Evolutionary conservation across 441 rosid species (phyloP).

Genomic region (Populus trichocarpa): DNA sequence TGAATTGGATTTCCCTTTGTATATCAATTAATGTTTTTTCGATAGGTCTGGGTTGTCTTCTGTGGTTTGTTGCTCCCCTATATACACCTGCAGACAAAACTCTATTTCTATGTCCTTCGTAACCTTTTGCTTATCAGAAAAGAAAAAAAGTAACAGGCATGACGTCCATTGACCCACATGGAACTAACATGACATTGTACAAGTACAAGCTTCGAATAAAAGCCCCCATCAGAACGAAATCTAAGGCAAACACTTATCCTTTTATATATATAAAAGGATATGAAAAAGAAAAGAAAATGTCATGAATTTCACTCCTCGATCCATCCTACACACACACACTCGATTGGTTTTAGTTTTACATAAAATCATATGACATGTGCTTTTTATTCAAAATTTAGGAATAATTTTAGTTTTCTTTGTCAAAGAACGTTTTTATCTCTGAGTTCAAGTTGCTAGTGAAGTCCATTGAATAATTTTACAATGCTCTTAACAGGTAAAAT

Average conservation of each 20-base stretch:
- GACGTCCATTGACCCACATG: slow-evolving; percentile 12
- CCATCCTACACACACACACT: not conserved
- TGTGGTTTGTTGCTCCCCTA: not conserved
- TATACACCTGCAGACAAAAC: not conserved
- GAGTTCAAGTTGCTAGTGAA: not conserved
- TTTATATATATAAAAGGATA: too few species aligned
- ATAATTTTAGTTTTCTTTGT: too few species aligned
- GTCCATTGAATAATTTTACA: not conserved
- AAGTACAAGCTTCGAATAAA: not conserved
- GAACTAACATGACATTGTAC: not conserved
- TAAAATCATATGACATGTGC: too few species aligned
- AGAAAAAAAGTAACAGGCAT: not conserved
- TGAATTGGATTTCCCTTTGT: not conserved
- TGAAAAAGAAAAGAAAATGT: too few species aligned
- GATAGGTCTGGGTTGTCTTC: not conserved
- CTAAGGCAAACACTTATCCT: too few species aligned
- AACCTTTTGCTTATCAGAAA: not conserved
- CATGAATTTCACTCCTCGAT: not conserved
- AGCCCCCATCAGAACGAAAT: not conserved
- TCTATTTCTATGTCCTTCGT: not conserved
- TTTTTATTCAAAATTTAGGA: too few species aligned
- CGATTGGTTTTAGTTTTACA: not conserved
- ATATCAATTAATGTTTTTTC: not conserved
- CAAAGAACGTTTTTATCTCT: not conserved
- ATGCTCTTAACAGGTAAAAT: too few species aligned